phyloP scores from a whole-genome alignment of 2,329 filamentous ascomycete species.

The Cladosporium colombiae region DNA sequence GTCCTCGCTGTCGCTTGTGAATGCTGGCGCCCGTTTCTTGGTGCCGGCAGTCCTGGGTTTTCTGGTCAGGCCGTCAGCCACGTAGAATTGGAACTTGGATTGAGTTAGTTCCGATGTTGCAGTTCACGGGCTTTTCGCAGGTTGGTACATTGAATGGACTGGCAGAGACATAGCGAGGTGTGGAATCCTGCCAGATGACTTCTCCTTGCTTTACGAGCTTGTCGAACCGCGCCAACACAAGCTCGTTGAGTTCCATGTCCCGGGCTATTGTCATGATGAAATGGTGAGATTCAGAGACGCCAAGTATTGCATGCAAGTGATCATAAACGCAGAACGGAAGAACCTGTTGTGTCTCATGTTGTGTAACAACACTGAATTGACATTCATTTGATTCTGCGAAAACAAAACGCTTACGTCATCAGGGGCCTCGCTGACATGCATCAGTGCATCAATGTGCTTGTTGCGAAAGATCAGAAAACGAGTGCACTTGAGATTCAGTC shows the following conservation, averaged over 20 bases:
- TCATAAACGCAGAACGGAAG: background rate
- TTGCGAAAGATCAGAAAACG: background rate
- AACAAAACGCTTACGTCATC: background rate
- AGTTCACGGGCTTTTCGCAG: background rate
- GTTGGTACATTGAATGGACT: constrained; percentile 4
- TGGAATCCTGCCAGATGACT: constrained; percentile 2
- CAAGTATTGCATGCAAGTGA: background rate
- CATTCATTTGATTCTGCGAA: background rate
- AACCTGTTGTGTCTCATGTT: background rate
- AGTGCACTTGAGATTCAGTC: background rate
- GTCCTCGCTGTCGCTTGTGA: constrained; percentile 24
- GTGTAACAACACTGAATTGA: background rate
- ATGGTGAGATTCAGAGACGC: background rate
- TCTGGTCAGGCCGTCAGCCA: constrained; percentile 21
- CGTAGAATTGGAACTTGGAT: constrained; percentile 21
- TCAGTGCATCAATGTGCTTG: background rate
- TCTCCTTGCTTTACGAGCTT: constrained; percentile 17
- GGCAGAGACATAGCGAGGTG: constrained; percentile 4
- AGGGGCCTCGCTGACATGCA: background rate
- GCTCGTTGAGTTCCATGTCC: background rate
- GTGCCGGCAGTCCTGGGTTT: constrained; percentile 8
- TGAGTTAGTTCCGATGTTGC: background rate
- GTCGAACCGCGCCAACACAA: constrained; percentile 5
- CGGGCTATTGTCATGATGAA: background rate
- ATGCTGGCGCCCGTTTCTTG: constrained; percentile 21